phyloP scores from a whole-genome alignment of 768 basidiomycete genomes.

The Pisolithus albus region DNA sequence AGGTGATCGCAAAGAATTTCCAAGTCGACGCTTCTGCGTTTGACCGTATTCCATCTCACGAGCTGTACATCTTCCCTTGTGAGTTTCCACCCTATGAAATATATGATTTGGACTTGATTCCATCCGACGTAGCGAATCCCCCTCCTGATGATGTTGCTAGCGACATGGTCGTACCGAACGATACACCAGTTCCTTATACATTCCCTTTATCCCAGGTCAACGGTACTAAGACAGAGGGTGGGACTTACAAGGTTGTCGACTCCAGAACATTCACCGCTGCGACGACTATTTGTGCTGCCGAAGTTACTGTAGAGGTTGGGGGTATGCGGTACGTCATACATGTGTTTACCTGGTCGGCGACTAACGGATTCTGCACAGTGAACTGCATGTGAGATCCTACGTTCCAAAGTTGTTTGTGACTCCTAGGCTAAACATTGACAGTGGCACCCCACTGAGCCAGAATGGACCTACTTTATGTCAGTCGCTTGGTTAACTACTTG shows the following conservation, averaged over 20 bases:
- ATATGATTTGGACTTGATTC: neutral
- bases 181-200: slow-evolving; percentile 45
- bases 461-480: slow-evolving; percentile 40
- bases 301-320: slow-evolving; percentile 53
- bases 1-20: slow-evolving; percentile 62
- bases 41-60: slow-evolving; percentile 45
- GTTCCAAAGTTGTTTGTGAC: neutral
- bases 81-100: slow-evolving; percentile 1
- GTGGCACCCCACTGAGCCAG: slow-evolving; percentile 49
- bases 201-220: slow-evolving; percentile 46
- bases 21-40: slow-evolving; percentile 40
- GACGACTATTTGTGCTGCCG: slow-evolving; percentile 48
- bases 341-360: neutral
- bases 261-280: slow-evolving; percentile 46
- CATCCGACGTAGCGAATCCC: slow-evolving; percentile 27
- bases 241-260: slow-evolving; percentile 56
- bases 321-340: slow-evolving; percentile 43
- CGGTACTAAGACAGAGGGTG: slow-evolving; percentile 41
- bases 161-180: slow-evolving; percentile 44
- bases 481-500: neutral
- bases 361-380: slow-evolving; percentile 20
- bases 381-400: slow-evolving; percentile 36
- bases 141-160: slow-evolving; percentile 35
- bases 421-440: slow-evolving; percentile 10
- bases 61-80: slow-evolving; percentile 53